Percentiles rank a stretch among this genome's conserved stretches.
Conservation (phyloP, 106 monocot genomes). For the Posidonia australis region DNA sequence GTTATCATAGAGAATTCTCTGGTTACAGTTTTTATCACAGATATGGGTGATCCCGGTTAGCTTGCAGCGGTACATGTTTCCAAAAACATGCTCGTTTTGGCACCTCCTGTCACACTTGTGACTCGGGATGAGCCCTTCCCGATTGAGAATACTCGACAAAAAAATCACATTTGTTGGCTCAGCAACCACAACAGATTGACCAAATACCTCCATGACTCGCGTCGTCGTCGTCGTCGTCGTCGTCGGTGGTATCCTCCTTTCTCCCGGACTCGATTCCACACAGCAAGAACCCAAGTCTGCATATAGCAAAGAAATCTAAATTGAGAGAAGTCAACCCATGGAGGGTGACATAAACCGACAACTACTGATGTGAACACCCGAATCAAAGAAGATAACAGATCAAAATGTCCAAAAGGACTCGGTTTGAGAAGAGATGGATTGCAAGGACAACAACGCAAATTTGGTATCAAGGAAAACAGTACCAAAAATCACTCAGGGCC, state of each 20-base stretch:
- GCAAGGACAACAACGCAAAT: too few relatives aligned
- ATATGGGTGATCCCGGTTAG: slow-evolving; percentile 84
- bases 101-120: slow-evolving; percentile 93
- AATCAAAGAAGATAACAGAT: too few relatives aligned
- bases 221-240: background rate
- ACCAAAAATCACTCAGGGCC: too few relatives aligned
- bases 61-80: slow-evolving; percentile 92
- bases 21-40: slow-evolving; percentile 96
- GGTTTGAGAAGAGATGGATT: too few relatives aligned
- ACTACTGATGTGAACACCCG: too few relatives aligned
- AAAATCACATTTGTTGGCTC: slow-evolving; percentile 53
- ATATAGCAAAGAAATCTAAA: too few relatives aligned
- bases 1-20: slow-evolving; percentile 97
- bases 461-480: too few relatives aligned
- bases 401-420: too few relatives aligned
- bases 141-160: slow-evolving; percentile 42
- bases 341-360: too few relatives aligned
- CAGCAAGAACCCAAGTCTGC: too few relatives aligned
- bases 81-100: slow-evolving; percentile 88
- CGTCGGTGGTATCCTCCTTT: background rate
- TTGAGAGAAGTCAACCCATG: too few relatives aligned
- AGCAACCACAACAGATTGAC: slow-evolving; percentile 32
- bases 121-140: slow-evolving; percentile 31
- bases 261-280: too few relatives aligned
- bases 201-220: slow-evolving; percentile 37